Evolutionary conservation across 2,329 filamentous ascomycete species (phyloP).

Genomic region (Seiridium unicorne): DNA sequence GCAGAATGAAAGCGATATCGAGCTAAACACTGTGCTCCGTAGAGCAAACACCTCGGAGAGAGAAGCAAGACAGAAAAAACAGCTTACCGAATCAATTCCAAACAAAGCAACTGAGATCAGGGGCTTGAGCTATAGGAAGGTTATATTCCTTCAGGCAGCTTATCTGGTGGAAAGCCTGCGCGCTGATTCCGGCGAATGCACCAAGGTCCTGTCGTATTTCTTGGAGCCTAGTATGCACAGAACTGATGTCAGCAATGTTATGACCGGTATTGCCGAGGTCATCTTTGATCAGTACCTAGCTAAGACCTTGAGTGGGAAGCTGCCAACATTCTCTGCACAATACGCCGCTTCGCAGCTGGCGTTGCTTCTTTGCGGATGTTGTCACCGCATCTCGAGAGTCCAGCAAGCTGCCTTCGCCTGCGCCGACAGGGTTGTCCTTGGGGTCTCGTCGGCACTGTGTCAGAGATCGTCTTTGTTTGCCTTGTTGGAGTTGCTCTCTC

Average conservation of each 20-base stretch:
- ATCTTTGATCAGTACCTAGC: slow-evolving; percentile 78
- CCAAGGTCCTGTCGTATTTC: slow-evolving; percentile 87
- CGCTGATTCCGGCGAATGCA: slow-evolving; percentile 84
- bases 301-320: slow-evolving; percentile 68
- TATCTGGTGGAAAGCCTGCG: slow-evolving; percentile 87
- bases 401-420: slow-evolving; percentile 82
- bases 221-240: slow-evolving; percentile 81
- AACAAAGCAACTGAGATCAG: slow-evolving; percentile 76
- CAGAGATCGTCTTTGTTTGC: slow-evolving; percentile 90
- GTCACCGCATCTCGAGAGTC: slow-evolving; percentile 88
- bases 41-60: slow-evolving; percentile 81
- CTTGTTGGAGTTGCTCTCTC: slow-evolving; percentile 82
- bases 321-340: slow-evolving; percentile 82
- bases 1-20: slow-evolving; percentile 91
- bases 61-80: slow-evolving; percentile 76
- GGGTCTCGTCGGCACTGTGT: slow-evolving; percentile 86
- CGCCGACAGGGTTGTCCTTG: slow-evolving; percentile 80
- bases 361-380: slow-evolving; percentile 82
- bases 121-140: slow-evolving; percentile 81
- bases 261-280: slow-evolving; percentile 63
- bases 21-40: slow-evolving; percentile 89
- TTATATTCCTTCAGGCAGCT: slow-evolving; percentile 88
- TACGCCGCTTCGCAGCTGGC: slow-evolving; percentile 89
- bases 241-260: slow-evolving; percentile 60
- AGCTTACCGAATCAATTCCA: slow-evolving; percentile 72